Conservation (phyloP, 768 basidiomycete species). For the Daedaleopsis sinensis region DNA sequence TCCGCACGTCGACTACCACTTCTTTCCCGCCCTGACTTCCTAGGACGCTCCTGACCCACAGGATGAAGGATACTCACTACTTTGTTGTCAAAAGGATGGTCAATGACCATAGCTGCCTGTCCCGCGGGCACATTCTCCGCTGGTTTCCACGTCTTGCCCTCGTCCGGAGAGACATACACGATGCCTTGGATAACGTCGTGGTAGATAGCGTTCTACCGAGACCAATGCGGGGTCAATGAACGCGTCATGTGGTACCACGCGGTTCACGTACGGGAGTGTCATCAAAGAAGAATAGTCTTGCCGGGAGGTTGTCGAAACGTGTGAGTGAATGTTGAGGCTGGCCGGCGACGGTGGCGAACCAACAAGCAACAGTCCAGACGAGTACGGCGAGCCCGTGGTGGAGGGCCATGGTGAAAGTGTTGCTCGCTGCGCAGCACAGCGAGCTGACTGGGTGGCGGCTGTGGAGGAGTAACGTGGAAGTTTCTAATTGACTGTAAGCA, state of each 20-base stretch:
- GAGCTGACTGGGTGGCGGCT: conserved; percentile 8
- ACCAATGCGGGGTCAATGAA: not conserved
- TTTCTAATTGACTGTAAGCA: conserved; percentile 1
- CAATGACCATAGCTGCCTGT: conserved; percentile 69
- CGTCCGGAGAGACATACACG: conserved; percentile 81
- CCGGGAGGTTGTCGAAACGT: conserved; percentile 73
- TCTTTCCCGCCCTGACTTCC: too few species aligned
- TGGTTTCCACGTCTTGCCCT: conserved; percentile 73
- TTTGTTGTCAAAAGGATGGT: conserved; percentile 84
- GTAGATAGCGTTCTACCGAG: conserved; percentile 66
- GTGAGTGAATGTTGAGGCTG: conserved; percentile 53
- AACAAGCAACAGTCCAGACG: conserved; percentile 23
- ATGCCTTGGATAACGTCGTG: conserved; percentile 73
- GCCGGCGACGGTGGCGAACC: conserved; percentile 10
- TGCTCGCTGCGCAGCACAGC: conserved; percentile 27
- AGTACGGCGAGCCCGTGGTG: conserved; percentile 24
- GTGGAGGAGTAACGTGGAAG: conserved; percentile 14
- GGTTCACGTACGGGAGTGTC: conserved; percentile 75
- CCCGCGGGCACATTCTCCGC: conserved; percentile 58
- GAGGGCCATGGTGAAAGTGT: conserved; percentile 26
- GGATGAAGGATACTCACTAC: conserved; percentile 51
- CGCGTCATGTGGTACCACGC: conserved; percentile 9
- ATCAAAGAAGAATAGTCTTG: conserved; percentile 87
- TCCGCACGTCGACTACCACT: too few species aligned
- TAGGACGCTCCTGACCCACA: too few species aligned